Evolutionary conservation across 1,284 basidiomycete species (phyloP).

Genomic region (Trichosporon sp.): DNA sequence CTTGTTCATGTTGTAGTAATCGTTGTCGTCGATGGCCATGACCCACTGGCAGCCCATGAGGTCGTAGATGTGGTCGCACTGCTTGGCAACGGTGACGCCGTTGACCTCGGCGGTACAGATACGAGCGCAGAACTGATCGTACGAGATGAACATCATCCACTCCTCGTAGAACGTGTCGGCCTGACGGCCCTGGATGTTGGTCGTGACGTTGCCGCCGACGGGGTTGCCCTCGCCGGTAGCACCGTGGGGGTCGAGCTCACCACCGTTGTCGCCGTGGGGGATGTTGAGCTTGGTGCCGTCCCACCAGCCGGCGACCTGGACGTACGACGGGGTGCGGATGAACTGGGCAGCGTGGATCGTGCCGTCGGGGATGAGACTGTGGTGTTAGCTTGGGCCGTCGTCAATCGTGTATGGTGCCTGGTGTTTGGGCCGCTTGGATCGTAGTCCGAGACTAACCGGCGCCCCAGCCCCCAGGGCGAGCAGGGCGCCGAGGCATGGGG

Average conservation of each 20-base stretch:
- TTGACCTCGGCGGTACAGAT: constrained; percentile 55
- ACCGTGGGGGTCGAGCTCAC: constrained; percentile 61
- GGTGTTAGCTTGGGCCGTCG: not conserved
- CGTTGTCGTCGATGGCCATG: constrained; percentile 54
- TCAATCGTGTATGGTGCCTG: not conserved
- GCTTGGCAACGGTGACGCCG: constrained; percentile 44
- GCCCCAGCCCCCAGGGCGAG: not conserved
- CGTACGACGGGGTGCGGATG: constrained; percentile 54
- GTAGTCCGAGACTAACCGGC: not conserved
- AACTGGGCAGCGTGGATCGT: constrained; percentile 52
- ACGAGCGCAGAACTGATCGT: constrained; percentile 57
- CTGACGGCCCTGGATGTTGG: constrained; percentile 33
- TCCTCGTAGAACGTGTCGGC: constrained; percentile 56
- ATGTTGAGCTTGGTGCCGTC: constrained; percentile 57
- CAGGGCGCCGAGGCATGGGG: not conserved
- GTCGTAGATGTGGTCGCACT: constrained; percentile 56
- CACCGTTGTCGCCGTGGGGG: constrained; percentile 55
- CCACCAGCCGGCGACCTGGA: constrained; percentile 59
- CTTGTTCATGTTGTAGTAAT: constrained; percentile 53
- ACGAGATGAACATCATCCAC: constrained; percentile 59
- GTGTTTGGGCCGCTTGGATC: not conserved
- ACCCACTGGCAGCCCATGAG: constrained; percentile 58
- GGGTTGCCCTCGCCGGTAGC: constrained; percentile 60
- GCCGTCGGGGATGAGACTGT: constrained; percentile 55
- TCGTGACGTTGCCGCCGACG: constrained; percentile 61